Evolutionary conservation across 768 basidiomycete genomes (phyloP).

Genomic region (Macrolepiota albuminosa): DNA sequence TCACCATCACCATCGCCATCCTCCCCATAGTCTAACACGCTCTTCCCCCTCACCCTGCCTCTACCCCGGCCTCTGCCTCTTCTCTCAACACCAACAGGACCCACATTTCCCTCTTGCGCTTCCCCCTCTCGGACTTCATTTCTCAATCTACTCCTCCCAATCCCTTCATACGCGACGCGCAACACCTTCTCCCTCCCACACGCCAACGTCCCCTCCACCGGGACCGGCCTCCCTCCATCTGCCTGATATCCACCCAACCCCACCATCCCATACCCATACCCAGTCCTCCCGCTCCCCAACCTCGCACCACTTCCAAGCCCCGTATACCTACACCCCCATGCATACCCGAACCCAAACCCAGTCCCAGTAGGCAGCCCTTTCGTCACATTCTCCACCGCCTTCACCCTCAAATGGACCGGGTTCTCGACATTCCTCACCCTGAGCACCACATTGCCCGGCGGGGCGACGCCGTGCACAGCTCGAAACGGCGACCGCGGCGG

Average conservation of each 20-base stretch:
- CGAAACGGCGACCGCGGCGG: conserved; percentile 39
- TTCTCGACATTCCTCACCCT: conserved; percentile 58
- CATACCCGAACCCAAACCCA: conserved; percentile 8
- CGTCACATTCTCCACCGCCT: conserved; percentile 53
- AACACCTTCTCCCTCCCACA: conserved; percentile 55
- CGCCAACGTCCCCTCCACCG: conserved; percentile 43
- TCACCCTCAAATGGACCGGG: conserved; percentile 51
- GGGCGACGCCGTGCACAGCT: conserved; percentile 15
- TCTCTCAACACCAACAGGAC: neutral
- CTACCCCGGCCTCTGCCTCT: neutral
- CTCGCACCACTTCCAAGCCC: conserved; percentile 18
- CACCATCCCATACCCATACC: neutral
- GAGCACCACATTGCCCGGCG: conserved; percentile 6
- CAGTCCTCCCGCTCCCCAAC: conserved; percentile 27
- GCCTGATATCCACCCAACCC: neutral
- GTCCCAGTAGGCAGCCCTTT: conserved; percentile 27
- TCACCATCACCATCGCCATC: neutral
- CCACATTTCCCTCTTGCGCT: neutral
- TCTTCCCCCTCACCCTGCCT: neutral
- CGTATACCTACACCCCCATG: conserved; percentile 40
- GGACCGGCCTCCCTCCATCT: conserved; percentile 41
- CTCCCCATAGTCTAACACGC: neutral
- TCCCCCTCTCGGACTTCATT: conserved; percentile 2
- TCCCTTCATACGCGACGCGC: conserved; percentile 57
- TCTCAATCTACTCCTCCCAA: conserved; percentile 49